Conservation (phyloP, 2,329 filamentous ascomycete genomes). For the Raffaelea arxii region DNA sequence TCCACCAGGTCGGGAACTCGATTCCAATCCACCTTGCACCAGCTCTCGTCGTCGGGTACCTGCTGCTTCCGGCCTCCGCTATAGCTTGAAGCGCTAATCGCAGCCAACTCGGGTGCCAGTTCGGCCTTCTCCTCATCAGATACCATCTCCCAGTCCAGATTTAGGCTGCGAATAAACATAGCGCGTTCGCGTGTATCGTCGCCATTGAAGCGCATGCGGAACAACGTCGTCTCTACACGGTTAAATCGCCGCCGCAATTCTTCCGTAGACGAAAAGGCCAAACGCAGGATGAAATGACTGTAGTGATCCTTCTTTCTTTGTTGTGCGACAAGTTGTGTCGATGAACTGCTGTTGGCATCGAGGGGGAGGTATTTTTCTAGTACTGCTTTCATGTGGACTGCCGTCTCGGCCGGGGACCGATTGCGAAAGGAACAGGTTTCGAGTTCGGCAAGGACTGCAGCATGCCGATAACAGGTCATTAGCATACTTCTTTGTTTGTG, state of each 20-base stretch:
- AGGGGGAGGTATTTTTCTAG: conserved; percentile 82
- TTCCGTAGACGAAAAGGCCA: conserved; percentile 87
- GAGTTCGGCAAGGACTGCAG: conserved; percentile 76
- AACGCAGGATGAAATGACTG: conserved; percentile 88
- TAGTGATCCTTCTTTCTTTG: conserved; percentile 95
- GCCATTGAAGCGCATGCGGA: conserved; percentile 69
- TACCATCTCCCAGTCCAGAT: conserved; percentile 78
- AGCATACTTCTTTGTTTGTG: background rate
- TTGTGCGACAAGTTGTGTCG: conserved; percentile 53
- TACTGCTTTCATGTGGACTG: conserved; percentile 72
- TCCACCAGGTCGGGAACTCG: conserved; percentile 86
- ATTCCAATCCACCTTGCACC: conserved; percentile 97
- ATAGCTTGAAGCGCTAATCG: conserved; percentile 32
- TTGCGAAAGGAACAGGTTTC: conserved; percentile 96
- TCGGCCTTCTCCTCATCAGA: conserved; percentile 65
- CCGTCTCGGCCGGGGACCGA: conserved; percentile 71
- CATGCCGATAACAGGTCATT: background rate
- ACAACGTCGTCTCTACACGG: conserved; percentile 80
- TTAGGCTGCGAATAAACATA: conserved; percentile 66
- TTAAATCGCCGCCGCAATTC: conserved; percentile 81
- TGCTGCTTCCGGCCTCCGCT: conserved; percentile 24
- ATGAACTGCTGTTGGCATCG: conserved; percentile 59
- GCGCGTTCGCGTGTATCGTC: conserved; percentile 65
- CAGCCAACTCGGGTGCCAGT: conserved; percentile 51
- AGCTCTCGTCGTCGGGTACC: conserved; percentile 64